Base-by-base conservation (phyloP, 1,284 basidiomycete species). In the Golubevia sp. region DNA sequence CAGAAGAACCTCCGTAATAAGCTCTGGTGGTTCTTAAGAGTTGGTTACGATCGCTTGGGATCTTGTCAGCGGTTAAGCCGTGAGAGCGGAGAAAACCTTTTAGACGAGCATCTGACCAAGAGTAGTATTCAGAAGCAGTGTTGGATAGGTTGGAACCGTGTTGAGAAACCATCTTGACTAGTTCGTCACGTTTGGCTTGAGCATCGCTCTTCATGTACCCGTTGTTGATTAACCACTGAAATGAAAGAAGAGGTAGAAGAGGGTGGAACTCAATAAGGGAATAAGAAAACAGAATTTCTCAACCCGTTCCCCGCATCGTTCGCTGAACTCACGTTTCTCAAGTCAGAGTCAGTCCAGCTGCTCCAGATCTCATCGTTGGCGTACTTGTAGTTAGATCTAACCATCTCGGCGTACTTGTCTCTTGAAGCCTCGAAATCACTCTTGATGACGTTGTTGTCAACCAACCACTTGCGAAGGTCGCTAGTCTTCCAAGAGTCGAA, bases 1-100 rank as follows among this genome's bases (percentile, higher is more conserved):
- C 38, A 44, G 38, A 44, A 44, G 38, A 44, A 44, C 38, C 38
- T 13, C 63, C 64, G 70, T 76, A 81, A 27, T 78, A 67, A 1
- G 78, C 78, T 13, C 80, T 67, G 68, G 78, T 76, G 67, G 75
- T 70, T 54, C 79, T 70, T 64, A 82, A 58, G 57, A 83, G 67
- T 62, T 76, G 63, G 44, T 77, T 66, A 24, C 80, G 67, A 65
- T 73, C 73, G 64, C 66, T 68, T 52, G 74, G 77, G 27, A 75
- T 60, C 50, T 71, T 38, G 49, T 72, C 68, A 4, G 71, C 44
- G n/a, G 59, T 58, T 53, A 82, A 64, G 48, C 79, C 80, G 34
- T 62, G 66, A 56, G 65, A 59, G 18, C 67, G 56, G 20, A 82
- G 70, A 62, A 75, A 82, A 58, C 67, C 74, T 50, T 73, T 68